These are phyloP conservation scores for Hyphopichia wangnamkhiaoensis DNA, from an alignment of 1,139 yeast genomes.

Conservation along the genomic window DNA sequence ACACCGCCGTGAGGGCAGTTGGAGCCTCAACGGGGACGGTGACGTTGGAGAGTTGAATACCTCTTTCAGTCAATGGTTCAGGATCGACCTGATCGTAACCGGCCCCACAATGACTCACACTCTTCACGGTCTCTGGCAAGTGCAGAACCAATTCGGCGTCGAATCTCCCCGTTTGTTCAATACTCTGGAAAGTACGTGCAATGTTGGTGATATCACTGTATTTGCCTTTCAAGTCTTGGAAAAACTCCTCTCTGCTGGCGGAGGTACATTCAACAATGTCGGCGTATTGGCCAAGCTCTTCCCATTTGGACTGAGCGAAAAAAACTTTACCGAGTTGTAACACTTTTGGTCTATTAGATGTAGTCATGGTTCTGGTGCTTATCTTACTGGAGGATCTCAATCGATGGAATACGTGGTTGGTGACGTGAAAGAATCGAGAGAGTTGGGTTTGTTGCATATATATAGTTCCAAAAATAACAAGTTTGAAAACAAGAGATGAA, in stretches of 20 bases:
- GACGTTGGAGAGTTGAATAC: conserved; percentile 70
- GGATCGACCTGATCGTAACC: conserved; percentile 88
- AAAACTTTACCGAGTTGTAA: conserved; percentile 57
- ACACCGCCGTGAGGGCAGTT: conserved; percentile 81
- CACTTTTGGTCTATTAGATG: conserved; percentile 47
- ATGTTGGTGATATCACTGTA: conserved; percentile 50
- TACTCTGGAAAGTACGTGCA: conserved; percentile 53
- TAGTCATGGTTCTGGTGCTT: conserved; percentile 4
- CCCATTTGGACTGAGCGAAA: conserved; percentile 61
- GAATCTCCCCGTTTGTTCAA: conserved; percentile 63
- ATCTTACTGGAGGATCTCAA: neutral
- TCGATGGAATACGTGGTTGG: conserved; percentile 1
- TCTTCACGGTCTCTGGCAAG: conserved; percentile 63
- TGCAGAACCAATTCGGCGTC: conserved; percentile 66
- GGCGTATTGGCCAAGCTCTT: conserved; percentile 44
- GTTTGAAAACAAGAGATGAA: neutral
- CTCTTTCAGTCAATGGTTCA: conserved; percentile 44
- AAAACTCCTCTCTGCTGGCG: conserved; percentile 47
- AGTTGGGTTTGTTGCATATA: conserved; percentile 3
- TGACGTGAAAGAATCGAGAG: conserved; percentile 1
- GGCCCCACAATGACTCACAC: conserved; percentile 83
- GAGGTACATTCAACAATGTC: conserved; percentile 53
- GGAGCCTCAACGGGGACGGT: conserved; percentile 75
- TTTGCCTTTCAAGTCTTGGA: conserved; percentile 49
- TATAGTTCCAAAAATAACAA: neutral